Evolutionary conservation across 495 filamentous ascomycete species (phyloP).

Genomic region (Tuber microsphaerosporum): DNA sequence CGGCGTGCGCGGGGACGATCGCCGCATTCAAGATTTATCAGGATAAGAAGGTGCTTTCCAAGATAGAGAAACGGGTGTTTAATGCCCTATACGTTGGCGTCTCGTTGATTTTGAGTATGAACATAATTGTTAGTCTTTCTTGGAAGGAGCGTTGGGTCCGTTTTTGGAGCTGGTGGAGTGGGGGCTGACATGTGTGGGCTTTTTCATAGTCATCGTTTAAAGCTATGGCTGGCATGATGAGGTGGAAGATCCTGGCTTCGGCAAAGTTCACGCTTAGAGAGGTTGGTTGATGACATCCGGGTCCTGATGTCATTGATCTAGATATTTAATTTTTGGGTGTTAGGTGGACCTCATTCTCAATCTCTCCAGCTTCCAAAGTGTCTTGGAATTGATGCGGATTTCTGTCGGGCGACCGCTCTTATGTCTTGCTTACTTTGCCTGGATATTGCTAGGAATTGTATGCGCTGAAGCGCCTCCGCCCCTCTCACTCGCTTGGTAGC

Average conservation of each 20-base stretch:
- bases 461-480: not conserved
- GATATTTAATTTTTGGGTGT: conserved; percentile 5
- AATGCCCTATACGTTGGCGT: conserved; percentile 35
- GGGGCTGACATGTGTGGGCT: conserved; percentile 5
- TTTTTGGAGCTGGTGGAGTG: not conserved
- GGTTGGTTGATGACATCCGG: conserved; percentile 6
- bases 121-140: conserved; percentile 24
- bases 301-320: not conserved
- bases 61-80: conserved; percentile 28
- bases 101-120: conserved; percentile 36
- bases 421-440: conserved; percentile 18
- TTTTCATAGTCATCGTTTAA: conserved; percentile 34
- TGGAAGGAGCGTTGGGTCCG: not conserved
- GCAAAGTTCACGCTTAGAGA: conserved; percentile 27
- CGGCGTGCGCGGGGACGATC: conserved; percentile 13
- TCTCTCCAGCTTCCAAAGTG: conserved; percentile 35
- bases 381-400: conserved; percentile 24
- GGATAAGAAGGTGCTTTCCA: conserved; percentile 12
- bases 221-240: conserved; percentile 33
- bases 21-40: conserved; percentile 18
- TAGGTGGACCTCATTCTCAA: conserved; percentile 36
- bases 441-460: conserved; percentile 33
- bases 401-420: conserved; percentile 1
- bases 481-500: not conserved
- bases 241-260: conserved; percentile 32